Evolutionary conservation across 768 basidiomycete genomes (phyloP), one percentile per base, ranked within the genome.

Genomic region (Suillus luteus): DNA sequence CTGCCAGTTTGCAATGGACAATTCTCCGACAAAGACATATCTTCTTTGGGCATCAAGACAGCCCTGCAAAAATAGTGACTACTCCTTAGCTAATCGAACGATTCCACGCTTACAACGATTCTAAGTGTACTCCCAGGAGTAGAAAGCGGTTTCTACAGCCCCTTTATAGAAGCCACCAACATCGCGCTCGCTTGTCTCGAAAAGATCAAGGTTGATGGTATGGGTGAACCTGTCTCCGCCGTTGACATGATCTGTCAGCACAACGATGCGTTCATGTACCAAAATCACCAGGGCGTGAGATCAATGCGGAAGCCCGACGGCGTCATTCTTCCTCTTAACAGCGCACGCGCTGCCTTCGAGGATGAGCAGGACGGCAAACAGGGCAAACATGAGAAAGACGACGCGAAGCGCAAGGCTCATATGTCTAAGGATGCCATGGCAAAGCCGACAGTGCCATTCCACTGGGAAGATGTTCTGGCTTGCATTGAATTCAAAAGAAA

Each of bases 121-220:
- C 7, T 3, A 19, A 44, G 43, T 4, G 19, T n/a, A 9, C 7
- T 1, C 7, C 8, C 43, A 10, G 43, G 19, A 54, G 7, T 0
- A 12, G 37, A 41, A 33, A 12, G 14, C 8, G 5, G 5, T 4
- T 59, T n/a, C 9, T 62, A 62, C 12, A 10, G 1, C 22, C 38
- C 61, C 14, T 62, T 62, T 37, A 37, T 24, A 12, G 0, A 3
- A 22, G 48, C 38, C 5, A 22, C 52, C 17, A 62, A 62, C 11
- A 41, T 24, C 5, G 61, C 48, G 10, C 51, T 62, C 3, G 37
- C 35, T 33, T 54, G 61, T 54, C 61, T 62, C 14, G 10, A 27
- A 8, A 8, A 55, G 3, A 46, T 62, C 17, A 33, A n/a, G 7
- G 38, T 62, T 17, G 49, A 35, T 5, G 61, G 61, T 3, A 37